Percentiles rank a stretch among this genome's conserved stretches.
Evolutionary conservation across 1,284 basidiomycete genomes (phyloP).

Genomic region (Cystobasidium pallidum): DNA sequence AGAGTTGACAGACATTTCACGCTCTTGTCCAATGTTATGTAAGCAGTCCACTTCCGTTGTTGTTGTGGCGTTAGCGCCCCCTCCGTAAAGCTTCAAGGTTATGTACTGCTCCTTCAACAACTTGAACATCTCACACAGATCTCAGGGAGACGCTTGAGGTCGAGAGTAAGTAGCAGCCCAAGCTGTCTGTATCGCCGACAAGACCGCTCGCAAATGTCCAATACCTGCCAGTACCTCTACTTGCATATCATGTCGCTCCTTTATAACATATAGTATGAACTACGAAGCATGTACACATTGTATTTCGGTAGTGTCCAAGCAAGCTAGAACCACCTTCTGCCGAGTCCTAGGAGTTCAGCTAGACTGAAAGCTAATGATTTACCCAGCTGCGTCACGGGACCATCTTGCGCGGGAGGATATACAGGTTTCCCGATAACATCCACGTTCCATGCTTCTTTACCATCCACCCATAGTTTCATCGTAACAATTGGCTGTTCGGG

Average conservation of each 20-base stretch:
- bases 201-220: too few relatives aligned
- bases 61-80: too few relatives aligned
- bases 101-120: neutral
- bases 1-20: slow-evolving; percentile 10
- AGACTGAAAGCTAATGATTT: slow-evolving; percentile 37
- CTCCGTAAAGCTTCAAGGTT: neutral
- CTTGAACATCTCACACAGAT: too few relatives aligned
- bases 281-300: neutral
- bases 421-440: slow-evolving; percentile 55
- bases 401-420: slow-evolving; percentile 44
- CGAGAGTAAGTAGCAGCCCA: too few relatives aligned
- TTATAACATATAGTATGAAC: neutral
- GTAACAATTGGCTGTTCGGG: slow-evolving; percentile 63
- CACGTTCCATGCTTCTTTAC: slow-evolving; percentile 65
- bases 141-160: too few relatives aligned
- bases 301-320: too few relatives aligned
- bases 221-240: too few relatives aligned
- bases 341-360: slow-evolving; percentile 37
- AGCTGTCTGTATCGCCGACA: too few relatives aligned
- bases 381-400: slow-evolving; percentile 30
- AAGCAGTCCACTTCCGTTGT: neutral
- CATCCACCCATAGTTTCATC: slow-evolving; percentile 69
- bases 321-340: slow-evolving; percentile 41
- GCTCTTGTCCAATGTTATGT: neutral
- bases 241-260: neutral